Evolutionary conservation across 305 asterid genomes (phyloP), one percentile per base, ranked within the genome.

Genomic region (Solanum hybrid): DNA sequence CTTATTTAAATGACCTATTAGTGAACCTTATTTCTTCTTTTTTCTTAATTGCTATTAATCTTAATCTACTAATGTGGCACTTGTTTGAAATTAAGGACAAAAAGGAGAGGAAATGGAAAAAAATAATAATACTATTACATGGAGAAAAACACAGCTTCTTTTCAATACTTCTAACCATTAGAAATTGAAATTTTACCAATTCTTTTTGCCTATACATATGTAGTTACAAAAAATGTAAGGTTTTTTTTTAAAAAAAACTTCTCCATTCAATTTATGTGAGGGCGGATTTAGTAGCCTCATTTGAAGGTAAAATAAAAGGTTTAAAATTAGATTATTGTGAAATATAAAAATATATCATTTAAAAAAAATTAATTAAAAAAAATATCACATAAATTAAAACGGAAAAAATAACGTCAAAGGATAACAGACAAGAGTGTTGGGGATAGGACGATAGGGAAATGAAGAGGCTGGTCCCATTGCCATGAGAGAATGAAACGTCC

Each of bases 391-490:
- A 33, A 76, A 76, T 33, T 33, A 33, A 8, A 9, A 16, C 7
- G 2, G 1, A 31, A 1, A 12, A 0, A 1, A 8, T 0, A 22
- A 1, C 11, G 14, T 26, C 3, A n/a, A 26, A 40, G 20, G 6
- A 5, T 10, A 29, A 31, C 74, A 84, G 40, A 51, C 31, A 16
- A 26, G 73, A 31, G 88, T 31, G 46, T 20, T 57, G 22, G 74
- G 75, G 7, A 51, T 84, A 18, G 74, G 73, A 83, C 39, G 39
- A 29, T 28, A 51, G 74, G 39, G 40, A 83, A 46, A 20, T 10
- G 61, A 83, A 83, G 7, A 84, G 37, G 12, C 75, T 51, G 88
- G 88, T 85, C 88, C 88, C 88, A 57, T 85, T 26, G 71, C 20
- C 88, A 57, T 85, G 46, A 57, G 46, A 57, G 46, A 57, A 57